Conservation (phyloP, 2,329 filamentous ascomycete species). For the Calycina herbarum region DNA sequence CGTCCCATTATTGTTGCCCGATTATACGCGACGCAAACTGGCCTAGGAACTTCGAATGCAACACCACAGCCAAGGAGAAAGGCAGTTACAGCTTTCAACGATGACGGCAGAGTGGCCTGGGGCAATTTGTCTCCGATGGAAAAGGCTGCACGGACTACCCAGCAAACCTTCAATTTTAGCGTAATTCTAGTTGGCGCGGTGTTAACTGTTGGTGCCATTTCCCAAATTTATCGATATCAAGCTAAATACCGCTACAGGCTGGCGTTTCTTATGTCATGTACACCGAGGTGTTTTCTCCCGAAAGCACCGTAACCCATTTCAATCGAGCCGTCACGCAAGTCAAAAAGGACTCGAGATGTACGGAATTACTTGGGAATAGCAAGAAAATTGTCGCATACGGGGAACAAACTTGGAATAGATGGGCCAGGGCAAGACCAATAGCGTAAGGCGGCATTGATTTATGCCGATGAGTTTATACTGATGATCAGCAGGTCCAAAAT, state of each 20-base stretch:
- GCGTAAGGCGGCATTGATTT: conserved; percentile 44
- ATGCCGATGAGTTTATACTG: conserved; percentile 29
- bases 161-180: conserved; percentile 87
- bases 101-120: conserved; percentile 83
- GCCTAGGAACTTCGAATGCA: conserved; percentile 39
- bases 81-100: conserved; percentile 80
- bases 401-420: conserved; percentile 78
- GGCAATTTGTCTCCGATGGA: conserved; percentile 70
- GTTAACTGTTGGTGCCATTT: conserved; percentile 63
- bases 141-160: conserved; percentile 80
- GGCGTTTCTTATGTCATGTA: conserved; percentile 79
- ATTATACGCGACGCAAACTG: conserved; percentile 59
- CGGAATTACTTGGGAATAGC: conserved; percentile 71
- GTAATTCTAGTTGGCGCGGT: conserved; percentile 73
- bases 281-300: conserved; percentile 77
- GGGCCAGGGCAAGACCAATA: conserved; percentile 67
- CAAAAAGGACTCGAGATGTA: conserved; percentile 68
- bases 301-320: conserved; percentile 85
- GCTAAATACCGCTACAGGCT: conserved; percentile 49
- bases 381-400: conserved; percentile 79
- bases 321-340: conserved; percentile 82
- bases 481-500: conserved; percentile 56
- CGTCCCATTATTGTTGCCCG: conserved; percentile 45
- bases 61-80: conserved; percentile 53
- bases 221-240: conserved; percentile 6